Conservation (phyloP, 352 stramenopile species). For the Pythium insidiosum region DNA sequence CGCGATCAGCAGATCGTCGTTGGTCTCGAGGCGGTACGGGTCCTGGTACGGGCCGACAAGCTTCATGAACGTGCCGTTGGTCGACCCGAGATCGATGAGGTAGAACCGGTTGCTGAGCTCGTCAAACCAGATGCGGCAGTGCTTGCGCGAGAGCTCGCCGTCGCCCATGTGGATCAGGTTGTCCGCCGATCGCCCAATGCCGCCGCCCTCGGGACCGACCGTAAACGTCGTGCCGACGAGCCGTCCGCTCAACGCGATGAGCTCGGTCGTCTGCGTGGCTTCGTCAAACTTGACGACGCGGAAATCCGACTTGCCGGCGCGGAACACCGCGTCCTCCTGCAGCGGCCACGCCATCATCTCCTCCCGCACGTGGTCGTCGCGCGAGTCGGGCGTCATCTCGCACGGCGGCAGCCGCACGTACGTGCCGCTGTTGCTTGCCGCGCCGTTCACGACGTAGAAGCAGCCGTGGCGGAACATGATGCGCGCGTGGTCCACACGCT, state of each 20-base stretch:
- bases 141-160: slow-evolving; percentile 91
- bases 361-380: too few relatives aligned
- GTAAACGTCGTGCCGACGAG: slow-evolving; percentile 66
- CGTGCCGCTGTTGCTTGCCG: slow-evolving; percentile 42
- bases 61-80: slow-evolving; percentile 95
- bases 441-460: slow-evolving; percentile 58
- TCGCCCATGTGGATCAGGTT: slow-evolving; percentile 93
- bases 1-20: slow-evolving; percentile 94
- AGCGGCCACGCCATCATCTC: slow-evolving; percentile 80
- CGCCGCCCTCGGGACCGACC: slow-evolving; percentile 79
- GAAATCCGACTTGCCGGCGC: slow-evolving; percentile 79
- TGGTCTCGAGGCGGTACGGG: slow-evolving; percentile 89
- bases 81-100: slow-evolving; percentile 81
- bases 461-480: slow-evolving; percentile 44
- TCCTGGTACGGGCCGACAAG: slow-evolving; percentile 90
- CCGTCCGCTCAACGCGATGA: slow-evolving; percentile 55
- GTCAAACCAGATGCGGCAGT: slow-evolving; percentile 92
- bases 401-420: slow-evolving; percentile 52
- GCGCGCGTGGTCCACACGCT: slow-evolving; percentile 35
- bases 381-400: too few relatives aligned
- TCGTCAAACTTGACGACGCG: slow-evolving; percentile 51
- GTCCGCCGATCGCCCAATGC: slow-evolving; percentile 80
- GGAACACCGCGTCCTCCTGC: slow-evolving; percentile 47
- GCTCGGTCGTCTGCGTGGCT: slow-evolving; percentile 36
- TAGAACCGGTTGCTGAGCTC: slow-evolving; percentile 69